A percentile compares a stretch with the other conserved stretches of the same genome.
Evolutionary conservation across 441 rosid species (phyloP).

Genomic region (Bruguiera hainesii): DNA sequence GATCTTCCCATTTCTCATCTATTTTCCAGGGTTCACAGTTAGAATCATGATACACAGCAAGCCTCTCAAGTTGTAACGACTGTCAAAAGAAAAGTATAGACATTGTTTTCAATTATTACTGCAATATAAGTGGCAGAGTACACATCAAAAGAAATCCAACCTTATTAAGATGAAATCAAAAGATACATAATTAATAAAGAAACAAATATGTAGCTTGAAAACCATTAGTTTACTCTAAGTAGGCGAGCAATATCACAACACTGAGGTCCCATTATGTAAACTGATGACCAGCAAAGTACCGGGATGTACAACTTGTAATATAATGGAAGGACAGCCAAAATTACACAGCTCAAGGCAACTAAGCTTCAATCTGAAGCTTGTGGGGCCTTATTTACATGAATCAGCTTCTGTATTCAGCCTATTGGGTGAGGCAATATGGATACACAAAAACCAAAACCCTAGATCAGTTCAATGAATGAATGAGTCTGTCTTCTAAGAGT

Average conservation of each 20-base stretch:
- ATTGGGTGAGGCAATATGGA: too few relatives aligned
- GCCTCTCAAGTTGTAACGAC: constrained; percentile 96
- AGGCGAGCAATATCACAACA: neutral
- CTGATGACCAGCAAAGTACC: neutral
- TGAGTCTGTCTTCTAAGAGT: neutral
- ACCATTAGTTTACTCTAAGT: neutral
- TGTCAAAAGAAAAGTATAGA: constrained; percentile 32
- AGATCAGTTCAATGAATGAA: neutral
- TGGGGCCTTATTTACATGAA: too few relatives aligned
- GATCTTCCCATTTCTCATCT: constrained; percentile 88
- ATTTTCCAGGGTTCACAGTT: constrained; percentile 77
- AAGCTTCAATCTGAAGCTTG: neutral
- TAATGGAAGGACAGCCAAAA: neutral
- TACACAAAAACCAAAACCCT: neutral
- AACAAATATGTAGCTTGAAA: neutral
- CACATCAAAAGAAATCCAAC: constrained; percentile 14
- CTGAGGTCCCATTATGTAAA: neutral
- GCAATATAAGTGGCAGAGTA: constrained; percentile 25
- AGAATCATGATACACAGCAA: constrained; percentile 92
- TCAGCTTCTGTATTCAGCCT: too few relatives aligned
- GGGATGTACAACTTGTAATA: neutral
- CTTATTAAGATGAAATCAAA: constrained; percentile 6
- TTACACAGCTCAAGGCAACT: neutral
- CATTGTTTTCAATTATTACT: constrained; percentile 7
- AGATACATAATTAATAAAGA: neutral